phyloP scores from a whole-genome alignment of 768 basidiomycete species.

The Amanita pallidorosea region DNA sequence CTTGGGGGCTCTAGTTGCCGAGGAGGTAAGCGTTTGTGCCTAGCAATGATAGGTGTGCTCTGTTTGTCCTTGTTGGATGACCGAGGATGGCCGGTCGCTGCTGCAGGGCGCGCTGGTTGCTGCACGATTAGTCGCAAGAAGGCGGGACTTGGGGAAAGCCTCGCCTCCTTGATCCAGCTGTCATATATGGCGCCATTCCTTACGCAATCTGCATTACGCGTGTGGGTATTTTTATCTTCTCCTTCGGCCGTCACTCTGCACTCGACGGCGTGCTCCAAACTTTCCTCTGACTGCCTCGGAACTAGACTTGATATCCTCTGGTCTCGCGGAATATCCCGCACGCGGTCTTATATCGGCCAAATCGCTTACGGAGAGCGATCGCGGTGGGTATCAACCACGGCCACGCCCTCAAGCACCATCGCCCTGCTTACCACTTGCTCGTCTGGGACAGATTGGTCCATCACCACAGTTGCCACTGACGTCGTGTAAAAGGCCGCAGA shows the following conservation, averaged over 20 bases:
- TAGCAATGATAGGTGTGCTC: conserved; percentile 1
- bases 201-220: background rate
- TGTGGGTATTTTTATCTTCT: background rate
- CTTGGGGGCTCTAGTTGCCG: conserved; percentile 6
- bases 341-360: no score
- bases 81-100: conserved; percentile 5
- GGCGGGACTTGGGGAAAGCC: conserved; percentile 3
- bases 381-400: no score
- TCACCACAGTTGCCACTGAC: background rate
- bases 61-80: conserved; percentile 6
- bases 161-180: background rate
- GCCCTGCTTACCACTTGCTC: no score
- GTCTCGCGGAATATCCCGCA: no score
- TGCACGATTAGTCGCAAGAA: conserved; percentile 1
- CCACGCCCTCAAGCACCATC: no score
- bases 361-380: no score
- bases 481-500: background rate
- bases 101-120: background rate
- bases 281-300: background rate
- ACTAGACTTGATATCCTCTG: background rate
- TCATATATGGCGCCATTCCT: conserved; percentile 2
- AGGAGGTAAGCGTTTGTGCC: background rate
- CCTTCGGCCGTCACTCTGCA: background rate
- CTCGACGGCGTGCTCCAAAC: background rate
- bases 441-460: no score